Evolutionary conservation across 768 basidiomycete genomes (phyloP).

Genomic region (Leccinum boreale): DNA sequence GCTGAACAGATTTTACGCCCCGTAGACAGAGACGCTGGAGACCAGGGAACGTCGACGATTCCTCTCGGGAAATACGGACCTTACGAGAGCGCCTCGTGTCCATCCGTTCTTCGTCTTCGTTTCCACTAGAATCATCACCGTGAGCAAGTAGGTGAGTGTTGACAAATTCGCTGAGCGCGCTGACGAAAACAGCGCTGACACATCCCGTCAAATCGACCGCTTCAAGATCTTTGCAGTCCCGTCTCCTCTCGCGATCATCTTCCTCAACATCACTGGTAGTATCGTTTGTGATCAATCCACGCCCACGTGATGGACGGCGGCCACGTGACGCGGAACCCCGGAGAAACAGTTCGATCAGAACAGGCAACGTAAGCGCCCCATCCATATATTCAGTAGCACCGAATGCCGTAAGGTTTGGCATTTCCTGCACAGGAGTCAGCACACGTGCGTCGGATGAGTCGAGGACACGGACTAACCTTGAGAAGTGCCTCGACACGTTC

Average conservation of each 20-base stretch:
- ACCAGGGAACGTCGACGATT: slow-evolving; percentile 61
- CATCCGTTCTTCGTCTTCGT: slow-evolving; percentile 35
- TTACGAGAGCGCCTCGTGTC: slow-evolving; percentile 34
- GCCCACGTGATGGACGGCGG: slow-evolving; percentile 64
- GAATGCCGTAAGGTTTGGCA: slow-evolving; percentile 80
- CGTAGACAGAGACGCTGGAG: slow-evolving; percentile 78
- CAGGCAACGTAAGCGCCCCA: slow-evolving; percentile 77
- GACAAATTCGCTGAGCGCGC: slow-evolving; percentile 82
- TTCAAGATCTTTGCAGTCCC: slow-evolving; percentile 74
- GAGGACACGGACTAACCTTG: slow-evolving; percentile 48
- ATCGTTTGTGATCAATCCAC: slow-evolving; percentile 46
- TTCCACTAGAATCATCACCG: slow-evolving; percentile 43
- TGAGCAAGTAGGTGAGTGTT: slow-evolving; percentile 51
- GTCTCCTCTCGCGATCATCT: slow-evolving; percentile 70
- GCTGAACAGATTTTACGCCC: slow-evolving; percentile 74
- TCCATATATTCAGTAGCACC: slow-evolving; percentile 99
- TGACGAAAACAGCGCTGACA: slow-evolving; percentile 86
- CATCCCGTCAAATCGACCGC: slow-evolving; percentile 95
- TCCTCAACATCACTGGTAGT: slow-evolving; percentile 56
- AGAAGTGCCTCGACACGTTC: slow-evolving; percentile 76
- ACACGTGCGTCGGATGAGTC: background rate
- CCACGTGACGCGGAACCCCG: slow-evolving; percentile 73
- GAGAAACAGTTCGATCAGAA: slow-evolving; percentile 87
- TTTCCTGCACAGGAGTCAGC: slow-evolving; percentile 54
- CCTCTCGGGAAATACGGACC: slow-evolving; percentile 37